Evolutionary conservation across 371 early-diverging fungal species (phyloP).

Genomic region (Parasitella parasitica): DNA sequence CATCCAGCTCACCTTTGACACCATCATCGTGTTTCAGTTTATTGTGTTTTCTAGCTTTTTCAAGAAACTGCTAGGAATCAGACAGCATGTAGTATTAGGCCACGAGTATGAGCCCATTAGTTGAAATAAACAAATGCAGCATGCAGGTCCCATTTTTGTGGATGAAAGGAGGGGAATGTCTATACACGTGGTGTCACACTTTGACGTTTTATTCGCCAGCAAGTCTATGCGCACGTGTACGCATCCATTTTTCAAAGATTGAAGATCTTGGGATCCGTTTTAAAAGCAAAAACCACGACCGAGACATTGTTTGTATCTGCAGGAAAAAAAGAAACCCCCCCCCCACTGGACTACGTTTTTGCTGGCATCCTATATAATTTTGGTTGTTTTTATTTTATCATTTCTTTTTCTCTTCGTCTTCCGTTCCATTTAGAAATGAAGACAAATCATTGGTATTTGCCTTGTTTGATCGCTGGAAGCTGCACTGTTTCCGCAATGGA

Average conservation of each 20-base stretch:
- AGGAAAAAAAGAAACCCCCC: not conserved
- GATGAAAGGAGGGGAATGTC: not conserved
- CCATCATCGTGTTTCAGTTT: constrained; percentile 55
- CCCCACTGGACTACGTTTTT: constrained; percentile 1
- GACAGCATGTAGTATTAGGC: not conserved
- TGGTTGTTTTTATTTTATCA: not conserved
- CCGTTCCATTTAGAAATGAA: constrained; percentile 4
- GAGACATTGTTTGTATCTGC: not conserved
- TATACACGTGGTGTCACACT: constrained; percentile 7
- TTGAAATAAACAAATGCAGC: not conserved
- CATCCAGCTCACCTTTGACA: constrained; percentile 61
- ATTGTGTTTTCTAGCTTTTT: constrained; percentile 44
- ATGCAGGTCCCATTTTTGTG: not conserved
- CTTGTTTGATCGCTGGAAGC: not conserved
- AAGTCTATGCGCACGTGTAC: not conserved
- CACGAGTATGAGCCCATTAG: not conserved
- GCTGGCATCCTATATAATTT: not conserved
- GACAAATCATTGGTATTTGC: not conserved
- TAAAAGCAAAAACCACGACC: not conserved
- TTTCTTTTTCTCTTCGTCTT: not conserved
- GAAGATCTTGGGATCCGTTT: not conserved
- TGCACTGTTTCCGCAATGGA: not conserved
- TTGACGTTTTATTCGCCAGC: not conserved
- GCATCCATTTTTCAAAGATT: not conserved
- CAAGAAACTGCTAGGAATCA: constrained; percentile 28